Conservation (phyloP, 176 grass and related monocot species). For the Poa pratensis region DNA sequence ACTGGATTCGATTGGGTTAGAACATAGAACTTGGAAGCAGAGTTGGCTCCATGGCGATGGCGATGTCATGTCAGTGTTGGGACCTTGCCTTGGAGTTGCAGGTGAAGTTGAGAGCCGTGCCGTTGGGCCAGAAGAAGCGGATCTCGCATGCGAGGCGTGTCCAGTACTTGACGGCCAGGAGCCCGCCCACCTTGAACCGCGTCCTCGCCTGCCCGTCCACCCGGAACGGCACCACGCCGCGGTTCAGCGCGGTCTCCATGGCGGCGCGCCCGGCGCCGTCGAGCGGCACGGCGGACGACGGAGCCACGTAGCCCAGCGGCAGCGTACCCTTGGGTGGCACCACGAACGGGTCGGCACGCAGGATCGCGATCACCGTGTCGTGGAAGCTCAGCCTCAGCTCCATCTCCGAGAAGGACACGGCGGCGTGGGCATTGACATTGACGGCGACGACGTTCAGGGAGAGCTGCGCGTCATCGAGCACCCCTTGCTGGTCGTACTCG, state of each 20-base stretch:
- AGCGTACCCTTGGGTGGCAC: conserved; percentile 42
- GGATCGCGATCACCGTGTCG: conserved; percentile 41
- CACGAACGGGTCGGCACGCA: conserved; percentile 52
- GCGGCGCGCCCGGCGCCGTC: conserved; percentile 37
- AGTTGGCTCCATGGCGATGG: background rate
- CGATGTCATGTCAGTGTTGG: conserved; percentile 16
- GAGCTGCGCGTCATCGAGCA: conserved; percentile 51
- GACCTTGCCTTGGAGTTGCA: conserved; percentile 61
- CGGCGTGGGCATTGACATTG: conserved; percentile 59
- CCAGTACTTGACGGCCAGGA: conserved; percentile 54
- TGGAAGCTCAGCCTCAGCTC: conserved; percentile 60
- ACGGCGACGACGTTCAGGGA: conserved; percentile 43
- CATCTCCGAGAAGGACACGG: conserved; percentile 47
- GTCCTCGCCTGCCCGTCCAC: conserved; percentile 58
- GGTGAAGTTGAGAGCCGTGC: conserved; percentile 34
- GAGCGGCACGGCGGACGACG: conserved; percentile 45
- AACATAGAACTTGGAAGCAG: background rate
- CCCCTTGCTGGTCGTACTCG: conserved; percentile 56
- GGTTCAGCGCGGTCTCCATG: conserved; percentile 59
- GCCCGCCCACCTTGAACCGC: conserved; percentile 50
- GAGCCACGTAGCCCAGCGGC: conserved; percentile 64
- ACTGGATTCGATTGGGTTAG: background rate
- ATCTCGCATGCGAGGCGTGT: conserved; percentile 54
- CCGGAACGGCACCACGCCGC: conserved; percentile 59
- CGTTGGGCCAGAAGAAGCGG: conserved; percentile 59